phyloP scores from a whole-genome alignment of 1,139 yeast genomes.

The Scheffersomyces stambukii region DNA sequence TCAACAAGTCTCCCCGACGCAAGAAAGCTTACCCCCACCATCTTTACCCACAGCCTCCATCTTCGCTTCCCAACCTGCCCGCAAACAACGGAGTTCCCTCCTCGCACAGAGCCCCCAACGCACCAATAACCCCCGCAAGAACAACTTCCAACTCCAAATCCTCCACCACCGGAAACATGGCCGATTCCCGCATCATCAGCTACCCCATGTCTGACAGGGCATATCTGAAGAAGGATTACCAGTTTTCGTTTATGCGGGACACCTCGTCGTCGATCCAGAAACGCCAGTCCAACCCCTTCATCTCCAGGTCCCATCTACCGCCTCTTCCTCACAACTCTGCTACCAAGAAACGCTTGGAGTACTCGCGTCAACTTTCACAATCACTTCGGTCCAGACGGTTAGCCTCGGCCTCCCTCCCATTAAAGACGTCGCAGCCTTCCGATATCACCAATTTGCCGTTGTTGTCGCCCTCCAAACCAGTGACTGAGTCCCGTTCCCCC shows the following conservation, averaged over 20 bases:
- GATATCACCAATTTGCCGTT: neutral
- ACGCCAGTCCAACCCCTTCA: slow-evolving; percentile 12
- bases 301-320: slow-evolving; percentile 2
- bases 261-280: slow-evolving; percentile 34
- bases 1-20: slow-evolving; percentile 18
- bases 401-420: slow-evolving; percentile 7
- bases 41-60: slow-evolving; percentile 14
- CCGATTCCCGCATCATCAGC: slow-evolving; percentile 13
- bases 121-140: slow-evolving; percentile 8
- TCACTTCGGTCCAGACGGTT: slow-evolving; percentile 13
- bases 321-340: slow-evolving; percentile 6
- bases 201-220: slow-evolving; percentile 13
- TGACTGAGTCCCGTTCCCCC: slow-evolving; percentile 8
- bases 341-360: slow-evolving; percentile 15
- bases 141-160: slow-evolving; percentile 2
- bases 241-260: slow-evolving; percentile 35
- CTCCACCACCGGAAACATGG: slow-evolving; percentile 19
- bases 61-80: neutral
- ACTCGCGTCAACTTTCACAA: slow-evolving; percentile 15
- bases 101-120: neutral
- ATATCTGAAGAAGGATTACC: slow-evolving; percentile 12
- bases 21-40: slow-evolving; percentile 20
- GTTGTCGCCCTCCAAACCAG: slow-evolving; percentile 6
- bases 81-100: neutral
- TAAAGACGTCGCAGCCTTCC: neutral